Evolutionary conservation across 2,329 filamentous ascomycete genomes (phyloP), one percentile per base, ranked within the genome.

Genomic region (Bipolaris sorokiniana): DNA sequence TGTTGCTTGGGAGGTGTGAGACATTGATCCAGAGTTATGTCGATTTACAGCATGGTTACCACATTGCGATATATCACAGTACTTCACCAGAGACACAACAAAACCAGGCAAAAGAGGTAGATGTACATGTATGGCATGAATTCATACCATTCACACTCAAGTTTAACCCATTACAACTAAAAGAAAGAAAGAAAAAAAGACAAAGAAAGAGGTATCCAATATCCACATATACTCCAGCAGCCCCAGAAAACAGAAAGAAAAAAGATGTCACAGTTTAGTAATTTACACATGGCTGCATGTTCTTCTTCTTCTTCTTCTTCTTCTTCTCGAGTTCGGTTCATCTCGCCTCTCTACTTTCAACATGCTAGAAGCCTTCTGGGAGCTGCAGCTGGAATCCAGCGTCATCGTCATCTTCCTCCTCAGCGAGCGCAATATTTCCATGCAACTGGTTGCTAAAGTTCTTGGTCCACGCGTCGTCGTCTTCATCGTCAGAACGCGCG

Each of bases 351-450:
- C 15, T n/a, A 10, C 28, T 28, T 33, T 15, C 20, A 22, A 23
- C 20, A 20, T 13, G 5, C n/a, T 62, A 75, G 40, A 76, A 62
- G 3, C 67, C 72, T 44, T 69, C 67, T 2, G 73, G 73, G 15
- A 75, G 56, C 58, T 66, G 58, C 11, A 76, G 59, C 51, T 76
- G 72, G 37, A 76, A 76, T 7, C 62, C 63, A 1, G 67, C 69
- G 3, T 65, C 46, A 16, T 74, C 72, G 22, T 74, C 23, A 10
- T 45, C 26, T 7, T 63, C 64, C 20, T 74, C 71, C 20, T 74
- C 70, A 4, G 72, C 72, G 7, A 73, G 34, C 7, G 60, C 58
- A 51, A 69, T 67, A 22, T 51, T 64, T 22, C 53, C 64, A 7
- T 59, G 61, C 7, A 74, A 48, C 48, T 74, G 71, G 9, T 16